Conservation (phyloP, 208 protist genomes). For the Trichomonas gallinae region DNA sequence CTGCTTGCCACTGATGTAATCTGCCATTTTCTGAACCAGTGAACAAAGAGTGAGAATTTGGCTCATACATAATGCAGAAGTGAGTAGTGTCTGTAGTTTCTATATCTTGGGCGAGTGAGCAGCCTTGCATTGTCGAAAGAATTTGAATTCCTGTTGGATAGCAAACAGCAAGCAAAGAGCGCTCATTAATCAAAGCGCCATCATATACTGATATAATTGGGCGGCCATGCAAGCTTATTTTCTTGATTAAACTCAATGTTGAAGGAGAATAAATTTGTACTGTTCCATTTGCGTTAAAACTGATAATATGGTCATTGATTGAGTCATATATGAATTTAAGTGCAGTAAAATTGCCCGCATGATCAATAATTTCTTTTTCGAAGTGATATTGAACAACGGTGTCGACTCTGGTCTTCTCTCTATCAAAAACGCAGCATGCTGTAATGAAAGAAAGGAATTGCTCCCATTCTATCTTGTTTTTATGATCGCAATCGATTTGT, state of each 20-base stretch:
- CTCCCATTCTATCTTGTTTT: neutral
- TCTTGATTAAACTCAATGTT: neutral
- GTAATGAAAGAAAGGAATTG: slow-evolving; percentile 9
- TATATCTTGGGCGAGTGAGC: neutral
- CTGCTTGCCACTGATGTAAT: neutral
- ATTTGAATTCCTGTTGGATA: slow-evolving; percentile 23
- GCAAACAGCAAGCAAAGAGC: neutral
- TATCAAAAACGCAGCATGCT: neutral
- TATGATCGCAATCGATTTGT: neutral
- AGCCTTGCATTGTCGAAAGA: neutral
- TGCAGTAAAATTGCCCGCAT: neutral
- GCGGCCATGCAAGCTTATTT: neutral
- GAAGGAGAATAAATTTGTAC: slow-evolving; percentile 11
- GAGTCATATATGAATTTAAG: neutral
- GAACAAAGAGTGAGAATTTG: neutral
- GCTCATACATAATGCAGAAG: neutral
- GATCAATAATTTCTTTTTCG: neutral
- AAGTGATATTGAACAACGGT: slow-evolving; percentile 20
- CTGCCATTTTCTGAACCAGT: neutral
- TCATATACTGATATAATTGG: neutral
- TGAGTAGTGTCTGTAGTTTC: neutral
- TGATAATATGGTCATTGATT: neutral
- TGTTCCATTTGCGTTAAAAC: neutral
- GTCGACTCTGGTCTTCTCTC: slow-evolving; percentile 3
- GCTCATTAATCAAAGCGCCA: neutral